phyloP scores from a whole-genome alignment of 108 stramenopile genomes.

The Nannochloropsis granulata region DNA sequence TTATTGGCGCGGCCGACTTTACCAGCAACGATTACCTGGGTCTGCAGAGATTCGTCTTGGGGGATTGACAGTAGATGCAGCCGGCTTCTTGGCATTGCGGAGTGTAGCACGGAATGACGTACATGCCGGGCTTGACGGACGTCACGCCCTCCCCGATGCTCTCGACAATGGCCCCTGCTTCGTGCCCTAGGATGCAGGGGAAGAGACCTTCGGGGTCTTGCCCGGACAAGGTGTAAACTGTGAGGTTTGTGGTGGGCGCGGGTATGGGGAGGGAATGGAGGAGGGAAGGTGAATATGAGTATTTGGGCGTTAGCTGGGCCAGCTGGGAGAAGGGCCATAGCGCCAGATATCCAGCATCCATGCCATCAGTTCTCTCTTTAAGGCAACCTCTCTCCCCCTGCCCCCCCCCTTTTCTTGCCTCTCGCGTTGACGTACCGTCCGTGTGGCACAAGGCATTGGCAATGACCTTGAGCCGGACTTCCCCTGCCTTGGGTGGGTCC shows the following conservation, averaged over 20 bases:
- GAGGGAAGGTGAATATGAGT: slow-evolving; percentile 31
- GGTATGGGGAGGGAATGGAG: background rate
- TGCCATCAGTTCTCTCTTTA: too few species aligned
- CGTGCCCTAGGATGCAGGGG: slow-evolving; percentile 60
- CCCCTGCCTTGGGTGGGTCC: slow-evolving; percentile 64
- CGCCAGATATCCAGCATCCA: background rate
- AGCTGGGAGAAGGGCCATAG: background rate
- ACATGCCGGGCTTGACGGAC: slow-evolving; percentile 60
- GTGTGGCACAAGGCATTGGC: slow-evolving; percentile 87
- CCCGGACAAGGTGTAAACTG: slow-evolving; percentile 51
- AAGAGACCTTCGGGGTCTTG: slow-evolving; percentile 72
- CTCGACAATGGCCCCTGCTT: slow-evolving; percentile 59
- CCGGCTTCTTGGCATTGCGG: slow-evolving; percentile 25
- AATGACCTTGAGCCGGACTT: slow-evolving; percentile 68
- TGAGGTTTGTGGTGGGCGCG: background rate
- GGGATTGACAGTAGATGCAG: slow-evolving; percentile 66
- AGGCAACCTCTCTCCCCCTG: background rate
- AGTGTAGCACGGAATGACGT: slow-evolving; percentile 40
- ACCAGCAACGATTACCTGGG: too few species aligned
- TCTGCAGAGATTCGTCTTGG: slow-evolving; percentile 83
- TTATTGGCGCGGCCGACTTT: background rate
- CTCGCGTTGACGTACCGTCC: slow-evolving; percentile 21
- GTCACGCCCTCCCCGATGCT: slow-evolving; percentile 62
- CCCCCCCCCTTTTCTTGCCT: background rate
- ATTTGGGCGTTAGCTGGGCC: slow-evolving; percentile 16